These are phyloP conservation scores for Saturnispora bothae DNA, from an alignment of 805 yeast species.

Conservation along the genomic window DNA sequence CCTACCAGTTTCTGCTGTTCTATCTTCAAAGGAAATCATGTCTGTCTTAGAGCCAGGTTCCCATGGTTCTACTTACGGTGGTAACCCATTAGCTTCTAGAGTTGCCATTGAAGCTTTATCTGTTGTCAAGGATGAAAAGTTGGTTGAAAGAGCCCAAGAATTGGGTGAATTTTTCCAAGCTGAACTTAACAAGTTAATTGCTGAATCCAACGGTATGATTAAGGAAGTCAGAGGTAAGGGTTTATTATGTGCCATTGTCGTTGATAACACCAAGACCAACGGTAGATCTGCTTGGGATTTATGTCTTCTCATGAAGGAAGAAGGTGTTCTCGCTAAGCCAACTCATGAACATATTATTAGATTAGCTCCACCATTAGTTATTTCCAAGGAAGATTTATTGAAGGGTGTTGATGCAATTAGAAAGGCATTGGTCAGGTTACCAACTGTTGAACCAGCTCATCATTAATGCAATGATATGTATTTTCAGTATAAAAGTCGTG, in stretches of 20 bases:
- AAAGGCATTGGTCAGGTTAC: conserved; percentile 45
- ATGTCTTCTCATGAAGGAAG: conserved; percentile 77
- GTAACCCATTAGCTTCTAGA: conserved; percentile 88
- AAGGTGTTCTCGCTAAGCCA: conserved; percentile 85
- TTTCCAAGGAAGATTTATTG: conserved; percentile 73
- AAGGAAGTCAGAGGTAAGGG: conserved; percentile 76
- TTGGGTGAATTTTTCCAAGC: conserved; percentile 62
- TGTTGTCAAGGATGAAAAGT: conserved; percentile 78
- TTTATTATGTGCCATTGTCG: conserved; percentile 80
- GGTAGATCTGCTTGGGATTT: conserved; percentile 96
- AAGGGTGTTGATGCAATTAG: conserved; percentile 72
- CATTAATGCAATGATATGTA: conserved; percentile 20
- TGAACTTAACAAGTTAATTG: conserved; percentile 35
- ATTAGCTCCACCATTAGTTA: conserved; percentile 92
- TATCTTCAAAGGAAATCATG: conserved; percentile 87
- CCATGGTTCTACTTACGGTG: conserved; percentile 97
- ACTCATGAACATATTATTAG: conserved; percentile 94
- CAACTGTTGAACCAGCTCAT: conserved; percentile 39
- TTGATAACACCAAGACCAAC: conserved; percentile 71
- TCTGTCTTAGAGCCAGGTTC: conserved; percentile 85
- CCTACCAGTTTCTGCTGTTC: conserved; percentile 81
- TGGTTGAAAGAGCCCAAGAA: conserved; percentile 64
- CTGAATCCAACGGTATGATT: conserved; percentile 41
- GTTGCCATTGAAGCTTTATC: conserved; percentile 90
- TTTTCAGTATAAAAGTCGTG: neutral